Evolutionary conservation across 1,284 basidiomycete species (phyloP).

Genomic region (Pseudozyma sp.): DNA sequence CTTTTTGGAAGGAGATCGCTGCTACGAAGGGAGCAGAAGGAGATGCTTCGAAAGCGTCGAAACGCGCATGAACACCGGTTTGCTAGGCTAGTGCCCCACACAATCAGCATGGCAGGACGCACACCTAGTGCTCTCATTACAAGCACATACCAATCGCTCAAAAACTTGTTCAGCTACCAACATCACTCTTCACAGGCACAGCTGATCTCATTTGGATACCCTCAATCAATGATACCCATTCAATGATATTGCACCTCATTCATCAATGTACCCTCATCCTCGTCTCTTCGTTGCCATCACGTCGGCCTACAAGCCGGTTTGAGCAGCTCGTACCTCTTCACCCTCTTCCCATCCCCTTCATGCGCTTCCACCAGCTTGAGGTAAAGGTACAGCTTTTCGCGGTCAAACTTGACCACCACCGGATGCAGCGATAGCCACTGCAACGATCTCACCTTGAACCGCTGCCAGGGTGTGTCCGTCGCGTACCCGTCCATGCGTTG

Average conservation of each 20-base stretch:
- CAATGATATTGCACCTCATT: too few species aligned
- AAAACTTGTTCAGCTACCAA: too few species aligned
- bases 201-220: too few species aligned
- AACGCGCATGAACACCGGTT: too few species aligned
- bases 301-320: conserved; percentile 11
- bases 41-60: not conserved
- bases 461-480: conserved; percentile 31
- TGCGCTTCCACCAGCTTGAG: conserved; percentile 26
- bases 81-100: too few species aligned
- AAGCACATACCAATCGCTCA: too few species aligned
- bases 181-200: too few species aligned
- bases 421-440: conserved; percentile 52
- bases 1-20: not conserved
- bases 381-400: conserved; percentile 50
- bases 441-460: conserved; percentile 28
- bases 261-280: too few species aligned
- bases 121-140: too few species aligned
- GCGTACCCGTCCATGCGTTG: conserved; percentile 34
- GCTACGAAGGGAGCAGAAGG: not conserved
- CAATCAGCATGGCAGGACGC: too few species aligned
- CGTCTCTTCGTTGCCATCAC: not conserved
- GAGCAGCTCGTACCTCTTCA: conserved; percentile 34
- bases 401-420: conserved; percentile 33
- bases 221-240: too few species aligned
- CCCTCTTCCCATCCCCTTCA: not conserved